Evolutionary conservation across 345 rosid species (phyloP), one percentile per base, ranked within the genome.

Genomic region (Mangifera indica): DNA sequence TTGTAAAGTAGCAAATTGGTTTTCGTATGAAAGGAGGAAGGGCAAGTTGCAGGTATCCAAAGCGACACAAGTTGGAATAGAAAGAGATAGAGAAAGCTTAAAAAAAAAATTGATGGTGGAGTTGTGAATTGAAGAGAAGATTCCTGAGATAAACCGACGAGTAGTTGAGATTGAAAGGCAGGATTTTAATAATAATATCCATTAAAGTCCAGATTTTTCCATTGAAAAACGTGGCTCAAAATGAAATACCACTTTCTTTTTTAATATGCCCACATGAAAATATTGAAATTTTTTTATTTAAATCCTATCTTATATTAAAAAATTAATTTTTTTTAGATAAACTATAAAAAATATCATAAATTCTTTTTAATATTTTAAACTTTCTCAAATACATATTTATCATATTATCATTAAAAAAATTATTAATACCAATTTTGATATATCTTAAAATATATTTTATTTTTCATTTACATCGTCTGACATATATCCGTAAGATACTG

Each of bases 181-280:
- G 49, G 42, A 21, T 65, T 0, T 18, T 20, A 20, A 40, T 2
- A 42, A 54, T 45, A 13, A 62, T 76, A 56, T 76, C 79, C 78
- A 76, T 72, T 63, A 76, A 78, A 74, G 72, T 77, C 74, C 75
- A 84, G 85, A 83, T 86, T 81, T 84, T 86, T 82, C 74, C 72
- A 64, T 52, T 3, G 11, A 55, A 63, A 79, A 72, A 74, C 77
- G 82, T 81, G 83, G 85, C 74, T 77, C 61, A 71, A 73, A 69
- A 60, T 17, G 17, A 7, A 3, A 1, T 25, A 5, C 40, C 3
- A n/a, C 10, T 1, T 56, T 54, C 15, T 10, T 14, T 44, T 18
- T 5, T 21, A 0, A n/a, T n/a, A n/a, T n/a, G n/a, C n/a, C n/a
- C n/a, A n/a, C n/a, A n/a, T n/a, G n/a, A n/a, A n/a, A n/a, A n/a